Evolutionary conservation across 805 yeast species (phyloP).

Genomic region (Myxozyma mucilagina): DNA sequence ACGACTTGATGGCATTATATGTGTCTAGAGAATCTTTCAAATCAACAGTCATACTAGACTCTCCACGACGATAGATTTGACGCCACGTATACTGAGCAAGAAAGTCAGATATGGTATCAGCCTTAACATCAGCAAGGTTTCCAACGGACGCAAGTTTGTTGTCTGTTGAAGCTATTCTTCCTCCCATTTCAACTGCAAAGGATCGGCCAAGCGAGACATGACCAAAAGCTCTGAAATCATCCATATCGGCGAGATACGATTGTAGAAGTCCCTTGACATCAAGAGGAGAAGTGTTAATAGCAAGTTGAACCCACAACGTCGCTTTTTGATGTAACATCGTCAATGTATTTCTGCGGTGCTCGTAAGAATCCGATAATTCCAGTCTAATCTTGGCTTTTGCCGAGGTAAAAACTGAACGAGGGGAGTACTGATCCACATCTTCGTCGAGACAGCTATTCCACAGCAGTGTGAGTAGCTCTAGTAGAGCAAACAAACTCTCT

Average conservation of each 20-base stretch:
- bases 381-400: conserved; percentile 50
- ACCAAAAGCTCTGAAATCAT: conserved; percentile 43
- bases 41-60: not conserved
- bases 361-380: conserved; percentile 69
- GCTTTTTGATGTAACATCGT: conserved; percentile 59
- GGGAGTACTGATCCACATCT: conserved; percentile 80
- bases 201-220: conserved; percentile 76
- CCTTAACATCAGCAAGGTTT: conserved; percentile 42
- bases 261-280: conserved; percentile 81
- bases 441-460: conserved; percentile 82
- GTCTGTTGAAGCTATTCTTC: conserved; percentile 64
- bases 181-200: conserved; percentile 88
- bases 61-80: conserved; percentile 29
- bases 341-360: conserved; percentile 72
- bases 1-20: conserved; percentile 29
- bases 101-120: conserved; percentile 65
- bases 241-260: conserved; percentile 62
- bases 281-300: conserved; percentile 59
- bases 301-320: conserved; percentile 62
- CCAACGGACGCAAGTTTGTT: conserved; percentile 58
- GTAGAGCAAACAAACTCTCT: conserved; percentile 67
- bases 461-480: conserved; percentile 76
- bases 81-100: conserved; percentile 79
- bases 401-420: conserved; percentile 63
- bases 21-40: conserved; percentile 17